Percentiles rank a stretch among this genome's conserved stretches.
These are phyloP conservation scores for Backusella morwellensis DNA, from an alignment of 192 early-diverging fungal species.

Conservation along the genomic window DNA sequence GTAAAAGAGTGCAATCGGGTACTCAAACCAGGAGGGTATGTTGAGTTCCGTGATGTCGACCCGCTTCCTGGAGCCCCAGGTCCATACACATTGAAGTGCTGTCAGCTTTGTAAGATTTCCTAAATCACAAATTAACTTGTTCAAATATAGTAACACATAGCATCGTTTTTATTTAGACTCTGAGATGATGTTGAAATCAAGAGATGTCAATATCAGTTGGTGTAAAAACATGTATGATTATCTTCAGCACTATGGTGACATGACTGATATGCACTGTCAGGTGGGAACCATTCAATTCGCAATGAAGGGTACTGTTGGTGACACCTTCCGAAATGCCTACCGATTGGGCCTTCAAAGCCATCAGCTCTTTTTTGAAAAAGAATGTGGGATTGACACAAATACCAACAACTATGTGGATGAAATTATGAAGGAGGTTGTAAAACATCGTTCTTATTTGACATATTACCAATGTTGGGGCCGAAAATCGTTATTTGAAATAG, in stretches of 20 bases:
- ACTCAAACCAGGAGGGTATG: conserved; percentile 38
- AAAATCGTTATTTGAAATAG: background rate
- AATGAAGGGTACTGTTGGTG: background rate
- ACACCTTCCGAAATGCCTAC: background rate
- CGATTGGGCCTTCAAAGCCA: background rate
- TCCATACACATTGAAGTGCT: background rate
- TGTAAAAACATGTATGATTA: conserved; percentile 9
- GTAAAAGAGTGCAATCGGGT: conserved; percentile 27
- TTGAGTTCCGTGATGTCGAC: conserved; percentile 39
- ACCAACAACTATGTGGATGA: background rate
- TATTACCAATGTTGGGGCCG: conserved; percentile 10
- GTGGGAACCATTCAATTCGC: background rate
- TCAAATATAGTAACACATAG: background rate
- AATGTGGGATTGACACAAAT: background rate
- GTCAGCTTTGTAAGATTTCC: background rate
- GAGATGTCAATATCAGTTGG: conserved; percentile 11
- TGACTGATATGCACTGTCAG: conserved; percentile 14
- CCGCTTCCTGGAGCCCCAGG: conserved; percentile 11
- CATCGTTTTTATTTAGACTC: background rate
- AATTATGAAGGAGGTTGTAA: background rate
- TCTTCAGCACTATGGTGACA: background rate
- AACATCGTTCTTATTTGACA: background rate
- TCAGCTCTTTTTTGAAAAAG: background rate
- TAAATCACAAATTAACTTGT: background rate
- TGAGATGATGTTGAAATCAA: background rate